Conservation (phyloP, 2,329 filamentous ascomycete species). For the Arachnomyces sp. region DNA sequence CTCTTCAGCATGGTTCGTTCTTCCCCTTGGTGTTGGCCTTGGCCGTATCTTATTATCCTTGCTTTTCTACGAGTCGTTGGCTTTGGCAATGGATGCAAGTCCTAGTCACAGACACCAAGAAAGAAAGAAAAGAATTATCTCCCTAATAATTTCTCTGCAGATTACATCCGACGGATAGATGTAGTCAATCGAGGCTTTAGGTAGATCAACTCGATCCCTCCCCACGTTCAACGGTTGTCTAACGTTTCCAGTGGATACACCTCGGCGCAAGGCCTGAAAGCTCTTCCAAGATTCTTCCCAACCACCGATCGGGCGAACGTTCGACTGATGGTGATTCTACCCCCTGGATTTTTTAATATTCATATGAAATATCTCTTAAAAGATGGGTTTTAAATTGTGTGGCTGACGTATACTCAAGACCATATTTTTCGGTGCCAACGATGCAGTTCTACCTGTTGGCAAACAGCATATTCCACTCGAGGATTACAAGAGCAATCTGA, state of each 20-base stretch:
- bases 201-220: constrained; percentile 21
- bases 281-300: constrained; percentile 65
- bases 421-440: constrained; percentile 84
- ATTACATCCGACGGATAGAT: constrained; percentile 69
- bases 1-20: constrained; percentile 59
- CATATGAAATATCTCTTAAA: too few relatives aligned
- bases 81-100: too few relatives aligned
- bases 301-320: constrained; percentile 48
- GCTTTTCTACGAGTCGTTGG: too few relatives aligned
- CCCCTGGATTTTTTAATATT: background rate
- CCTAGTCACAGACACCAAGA: too few relatives aligned
- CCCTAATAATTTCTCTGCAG: constrained; percentile 35
- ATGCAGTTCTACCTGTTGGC: constrained; percentile 63
- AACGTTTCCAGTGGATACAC: constrained; percentile 61
- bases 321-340: constrained; percentile 33
- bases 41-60: background rate
- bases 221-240: constrained; percentile 3
- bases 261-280: constrained; percentile 62
- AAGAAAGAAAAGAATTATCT: constrained; percentile 7
- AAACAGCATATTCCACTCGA: constrained; percentile 72
- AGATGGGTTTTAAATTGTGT: constrained; percentile 4
- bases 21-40: background rate
- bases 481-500: constrained; percentile 66
- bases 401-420: constrained; percentile 41
- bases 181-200: constrained; percentile 82